Base-by-base conservation (phyloP, 2,329 filamentous ascomycete genomes). In the Pyrenophora graminea region DNA sequence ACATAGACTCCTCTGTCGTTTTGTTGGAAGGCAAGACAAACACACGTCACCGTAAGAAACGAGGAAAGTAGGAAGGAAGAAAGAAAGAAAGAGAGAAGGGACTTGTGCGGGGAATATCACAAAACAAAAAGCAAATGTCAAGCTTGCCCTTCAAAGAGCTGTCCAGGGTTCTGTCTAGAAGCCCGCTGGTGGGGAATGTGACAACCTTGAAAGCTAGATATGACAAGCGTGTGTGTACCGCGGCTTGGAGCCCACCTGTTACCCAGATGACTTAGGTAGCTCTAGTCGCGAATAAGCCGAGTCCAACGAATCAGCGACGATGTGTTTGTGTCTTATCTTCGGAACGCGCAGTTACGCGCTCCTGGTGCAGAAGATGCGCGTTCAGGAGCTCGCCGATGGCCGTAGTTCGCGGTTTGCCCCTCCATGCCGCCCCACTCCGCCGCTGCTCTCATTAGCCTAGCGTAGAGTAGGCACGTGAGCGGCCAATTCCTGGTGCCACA, bases 361-460 rank as follows among this genome's bases (percentile, higher is more conserved):
- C 51, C 33, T 44, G 49, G 33, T 48, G 47, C 42, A 44, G 39
- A 52, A 40, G 49, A 44, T 62, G 53, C 49, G 56, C 53, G 45
- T 48, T 54, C 53, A 61, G 64, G 64, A 64, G 61, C 56, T 64
- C 64, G 64, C 52, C 64, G 62, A 64, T 59, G 53, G 48, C 64
- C 64, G 63, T 55, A 45, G 44, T 39, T 48, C 40, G 41, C 33
- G 38, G 38, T 37, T 43, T 54, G 52, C 53, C 57, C 52, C 51
- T 55, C 52, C 42, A 40, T 38, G 10, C 7, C 18, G 46, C 49
- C 45, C 49, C 45, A 48, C 49, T 27, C 39, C 45, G 23, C 39
- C n/a, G 17, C 45, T 27, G 18, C 21, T 30, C 12, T 10, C 27
- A 30, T 30, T 30, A 30, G 27, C 27, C 2, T 10, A 30, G 27